Conservation (phyloP, 495 filamentous ascomycete genomes). For the Pyrenula massariospora region DNA sequence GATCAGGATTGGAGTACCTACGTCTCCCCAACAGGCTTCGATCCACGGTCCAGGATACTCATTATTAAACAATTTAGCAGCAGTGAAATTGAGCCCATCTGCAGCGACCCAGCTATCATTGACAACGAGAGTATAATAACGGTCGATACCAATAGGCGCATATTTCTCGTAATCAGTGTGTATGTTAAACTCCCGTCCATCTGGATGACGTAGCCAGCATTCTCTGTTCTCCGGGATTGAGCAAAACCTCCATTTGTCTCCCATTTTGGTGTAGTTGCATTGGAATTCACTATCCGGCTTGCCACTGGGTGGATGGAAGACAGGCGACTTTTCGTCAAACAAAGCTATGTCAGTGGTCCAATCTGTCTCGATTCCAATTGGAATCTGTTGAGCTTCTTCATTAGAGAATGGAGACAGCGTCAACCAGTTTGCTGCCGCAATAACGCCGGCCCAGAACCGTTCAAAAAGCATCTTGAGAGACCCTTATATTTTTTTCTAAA, state of each 20-base stretch:
- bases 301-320: not conserved
- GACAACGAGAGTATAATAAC: not conserved
- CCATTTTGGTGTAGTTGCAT: not conserved
- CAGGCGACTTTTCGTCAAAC: not conserved
- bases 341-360: not conserved
- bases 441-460: not conserved
- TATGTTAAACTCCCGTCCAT: constrained; percentile 2
- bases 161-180: constrained; percentile 5
- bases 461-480: not conserved
- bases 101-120: constrained; percentile 4
- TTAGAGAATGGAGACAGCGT: not conserved
- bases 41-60: constrained; percentile 10
- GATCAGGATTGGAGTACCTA: not conserved
- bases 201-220: not conserved
- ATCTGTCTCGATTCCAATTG: not conserved
- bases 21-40: constrained; percentile 12
- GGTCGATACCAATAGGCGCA: constrained; percentile 3
- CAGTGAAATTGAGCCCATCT: constrained; percentile 4
- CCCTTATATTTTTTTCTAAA: too few species aligned
- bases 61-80: constrained; percentile 9
- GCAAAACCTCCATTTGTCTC: not conserved
- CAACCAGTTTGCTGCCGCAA: not conserved
- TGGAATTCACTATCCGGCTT: not conserved
- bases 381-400: too few species aligned
- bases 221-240: not conserved